Conservation (phyloP, 768 basidiomycete genomes). For the Tylopilus intermedius region DNA sequence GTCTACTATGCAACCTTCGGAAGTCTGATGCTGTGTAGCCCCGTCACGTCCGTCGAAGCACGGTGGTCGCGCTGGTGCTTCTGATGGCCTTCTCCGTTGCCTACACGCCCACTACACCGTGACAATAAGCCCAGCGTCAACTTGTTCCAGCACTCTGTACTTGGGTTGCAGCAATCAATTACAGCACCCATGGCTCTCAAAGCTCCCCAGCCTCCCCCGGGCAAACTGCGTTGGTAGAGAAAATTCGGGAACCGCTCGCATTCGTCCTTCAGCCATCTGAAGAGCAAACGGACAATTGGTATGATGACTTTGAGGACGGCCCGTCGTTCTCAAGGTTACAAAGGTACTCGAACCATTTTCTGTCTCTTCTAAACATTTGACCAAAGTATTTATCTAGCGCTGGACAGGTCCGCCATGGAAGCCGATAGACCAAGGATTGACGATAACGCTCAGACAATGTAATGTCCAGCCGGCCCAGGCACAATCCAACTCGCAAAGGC, state of each 20-base stretch:
- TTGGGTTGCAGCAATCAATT: slow-evolving; percentile 33
- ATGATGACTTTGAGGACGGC: slow-evolving; percentile 94
- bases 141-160: slow-evolving; percentile 29
- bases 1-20: slow-evolving; percentile 12
- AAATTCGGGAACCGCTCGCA: slow-evolving; percentile 50
- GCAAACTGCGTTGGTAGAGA: slow-evolving; percentile 32
- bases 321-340: slow-evolving; percentile 84
- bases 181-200: slow-evolving; percentile 29
- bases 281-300: slow-evolving; percentile 95
- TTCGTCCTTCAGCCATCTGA: slow-evolving; percentile 70
- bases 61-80: slow-evolving; percentile 35
- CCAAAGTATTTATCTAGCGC: slow-evolving; percentile 35
- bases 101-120: slow-evolving; percentile 33
- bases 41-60: slow-evolving; percentile 73
- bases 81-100: slow-evolving; percentile 43
- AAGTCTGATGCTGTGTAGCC: slow-evolving; percentile 37
- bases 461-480: slow-evolving; percentile 53
- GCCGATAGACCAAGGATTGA: slow-evolving; percentile 55
- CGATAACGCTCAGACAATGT: slow-evolving; percentile 78
- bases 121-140: slow-evolving; percentile 25
- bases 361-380: not conserved
- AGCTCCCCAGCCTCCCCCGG: slow-evolving; percentile 13
- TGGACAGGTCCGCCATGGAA: slow-evolving; percentile 56
- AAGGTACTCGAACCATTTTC: slow-evolving; percentile 29
- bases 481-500: slow-evolving; percentile 54